Evolutionary conservation across 2,329 filamentous ascomycete species (phyloP), one percentile per base, ranked within the genome.

Genomic region (Coccinonectria pachysandricola): DNA sequence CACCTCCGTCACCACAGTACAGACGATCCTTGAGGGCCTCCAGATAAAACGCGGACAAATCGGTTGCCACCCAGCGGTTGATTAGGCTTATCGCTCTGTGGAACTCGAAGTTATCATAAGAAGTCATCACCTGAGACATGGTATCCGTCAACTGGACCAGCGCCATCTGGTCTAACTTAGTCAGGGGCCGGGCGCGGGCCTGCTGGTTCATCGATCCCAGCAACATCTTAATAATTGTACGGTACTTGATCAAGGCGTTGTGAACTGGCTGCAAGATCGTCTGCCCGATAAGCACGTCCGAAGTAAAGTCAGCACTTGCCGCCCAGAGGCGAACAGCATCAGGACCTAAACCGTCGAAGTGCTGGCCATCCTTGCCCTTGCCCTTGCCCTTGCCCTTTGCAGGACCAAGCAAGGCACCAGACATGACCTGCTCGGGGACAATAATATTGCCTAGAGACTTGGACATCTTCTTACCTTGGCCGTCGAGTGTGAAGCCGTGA

Each of bases 391-490:
- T 78, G 23, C 60, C 60, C 45, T 74, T 78, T 21, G 57, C 56
- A 1, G 78, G 75, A 5, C 81, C 80, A 9, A 92, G 57, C 8
- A 94, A 62, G 4, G 76, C 75, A 6, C 88, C 88, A 27, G 84
- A 73, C 64, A 95, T 91, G 39, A 98, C 86, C 36, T 94, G 67
- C 6, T 71, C 63, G 0, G 88, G 87, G 0, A 74, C 68, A 30
- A 96, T 75, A 15, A 82, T 78, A 47, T 98, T 98, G 10, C 91
- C 91, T 2, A 95, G 60, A 0, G 86, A 95, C 55, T 98, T 98
- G 50, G 87, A 95, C 91, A 98, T 98, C 55, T 98, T 98, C 50
- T 83, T 85, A n/a, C 87, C 87, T 18, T 81, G 62, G 25, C 79
- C 69, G 45, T 98, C 91, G 3, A 98, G 71, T 0, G 85, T 87